phyloP scores from a whole-genome alignment of 2,329 filamentous ascomycete species.

The Neofusicoccum parvum region DNA sequence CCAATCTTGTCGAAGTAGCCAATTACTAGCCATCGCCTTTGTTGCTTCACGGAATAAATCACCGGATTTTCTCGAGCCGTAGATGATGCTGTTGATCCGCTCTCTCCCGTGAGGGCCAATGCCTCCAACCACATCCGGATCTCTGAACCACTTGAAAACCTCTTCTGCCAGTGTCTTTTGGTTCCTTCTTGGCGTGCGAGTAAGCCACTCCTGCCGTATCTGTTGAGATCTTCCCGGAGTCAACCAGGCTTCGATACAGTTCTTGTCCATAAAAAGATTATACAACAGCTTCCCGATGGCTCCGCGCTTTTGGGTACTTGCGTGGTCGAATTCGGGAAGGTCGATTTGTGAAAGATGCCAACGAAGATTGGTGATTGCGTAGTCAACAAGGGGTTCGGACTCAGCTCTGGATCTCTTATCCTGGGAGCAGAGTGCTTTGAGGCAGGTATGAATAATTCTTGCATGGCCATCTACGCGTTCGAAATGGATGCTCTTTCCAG shows the following conservation, averaged over 20 bases:
- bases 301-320: neutral
- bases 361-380: neutral
- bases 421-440: neutral
- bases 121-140: neutral
- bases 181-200: neutral
- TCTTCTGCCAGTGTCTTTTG: neutral
- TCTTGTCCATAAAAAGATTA: neutral
- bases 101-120: neutral
- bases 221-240: neutral
- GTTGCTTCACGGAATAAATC: neutral
- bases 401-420: neutral
- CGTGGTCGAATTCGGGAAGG: neutral
- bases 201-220: neutral
- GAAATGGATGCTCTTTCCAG: neutral
- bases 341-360: constrained; percentile 2
- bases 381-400: neutral
- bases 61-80: neutral
- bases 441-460: neutral
- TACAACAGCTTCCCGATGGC: neutral
- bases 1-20: neutral
- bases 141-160: neutral
- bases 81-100: neutral
- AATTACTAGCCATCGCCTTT: neutral
- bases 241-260: neutral
- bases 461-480: neutral